Conservation (phyloP, 1,139 yeast genomes). For the Yamadazyma triangularis region DNA sequence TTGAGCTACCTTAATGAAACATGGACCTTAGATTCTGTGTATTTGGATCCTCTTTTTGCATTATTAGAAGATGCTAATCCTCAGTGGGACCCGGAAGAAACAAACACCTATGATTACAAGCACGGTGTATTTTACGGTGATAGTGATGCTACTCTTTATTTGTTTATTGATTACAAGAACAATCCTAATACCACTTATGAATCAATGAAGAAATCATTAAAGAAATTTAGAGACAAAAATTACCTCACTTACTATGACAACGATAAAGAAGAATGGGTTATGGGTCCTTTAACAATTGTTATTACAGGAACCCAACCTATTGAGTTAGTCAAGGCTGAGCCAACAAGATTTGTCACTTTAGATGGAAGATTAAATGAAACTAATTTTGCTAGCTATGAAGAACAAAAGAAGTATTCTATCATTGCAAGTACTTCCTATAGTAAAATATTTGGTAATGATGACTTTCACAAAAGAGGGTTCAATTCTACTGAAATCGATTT, state of each 20-base stretch:
- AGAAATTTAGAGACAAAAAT: conserved; percentile 28
- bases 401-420: conserved; percentile 17
- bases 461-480: conserved; percentile 2
- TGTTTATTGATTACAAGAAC: conserved; percentile 40
- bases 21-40: conserved; percentile 45
- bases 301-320: conserved; percentile 39
- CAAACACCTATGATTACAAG: conserved; percentile 9
- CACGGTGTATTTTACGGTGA: conserved; percentile 32
- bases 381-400: conserved; percentile 8
- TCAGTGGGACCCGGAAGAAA: conserved; percentile 39
- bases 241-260: conserved; percentile 32
- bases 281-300: conserved; percentile 35
- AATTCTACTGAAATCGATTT: conserved; percentile 1
- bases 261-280: conserved; percentile 15
- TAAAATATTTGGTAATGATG: conserved; percentile 20
- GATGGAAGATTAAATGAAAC: conserved; percentile 33
- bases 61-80: conserved; percentile 47
- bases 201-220: conserved; percentile 23
- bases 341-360: conserved; percentile 25
- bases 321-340: conserved; percentile 21
- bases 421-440: conserved; percentile 33
- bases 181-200: conserved; percentile 27
- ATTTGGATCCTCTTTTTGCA: conserved; percentile 48
- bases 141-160: conserved; percentile 33
- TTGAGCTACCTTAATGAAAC: conserved; percentile 37